A percentile compares a stretch with the other conserved stretches of the same genome.
phyloP scores from a whole-genome alignment of 768 basidiomycete species.

The Macrocybe gigantea region DNA sequence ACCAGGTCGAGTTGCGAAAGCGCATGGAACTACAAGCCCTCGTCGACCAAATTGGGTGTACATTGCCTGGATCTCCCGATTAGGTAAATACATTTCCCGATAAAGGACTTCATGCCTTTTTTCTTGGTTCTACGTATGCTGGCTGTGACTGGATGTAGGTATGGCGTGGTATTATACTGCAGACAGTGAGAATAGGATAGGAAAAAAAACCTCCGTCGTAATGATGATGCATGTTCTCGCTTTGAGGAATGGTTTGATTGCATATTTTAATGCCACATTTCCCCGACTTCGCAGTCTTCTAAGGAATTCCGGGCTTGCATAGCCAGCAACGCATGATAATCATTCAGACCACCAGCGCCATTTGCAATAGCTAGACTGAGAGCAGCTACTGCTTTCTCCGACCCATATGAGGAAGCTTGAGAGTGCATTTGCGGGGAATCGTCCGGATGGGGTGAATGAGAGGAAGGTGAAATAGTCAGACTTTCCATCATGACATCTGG shows the following conservation, averaged over 20 bases:
- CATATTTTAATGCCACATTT: constrained; percentile 34
- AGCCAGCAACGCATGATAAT: constrained; percentile 44
- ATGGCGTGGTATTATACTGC: no score
- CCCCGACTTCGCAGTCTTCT: constrained; percentile 47
- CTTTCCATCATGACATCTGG: no score
- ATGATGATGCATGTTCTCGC: neutral
- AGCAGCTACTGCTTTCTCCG: constrained; percentile 58
- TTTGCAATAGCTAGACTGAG: constrained; percentile 57
- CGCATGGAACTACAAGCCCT: no score
- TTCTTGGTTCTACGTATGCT: no score
- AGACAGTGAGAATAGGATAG: no score
- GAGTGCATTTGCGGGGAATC: neutral
- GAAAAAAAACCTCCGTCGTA: neutral
- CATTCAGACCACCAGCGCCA: constrained; percentile 54
- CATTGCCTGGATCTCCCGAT: no score
- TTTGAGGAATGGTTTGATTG: neutral
- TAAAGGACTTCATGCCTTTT: no score
- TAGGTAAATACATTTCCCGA: no score
- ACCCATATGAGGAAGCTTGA: constrained; percentile 2
- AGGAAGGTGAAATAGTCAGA: constrained; percentile 22
- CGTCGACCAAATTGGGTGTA: no score
- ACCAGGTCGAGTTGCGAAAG: no score
- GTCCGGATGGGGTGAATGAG: constrained; percentile 16
- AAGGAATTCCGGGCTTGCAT: constrained; percentile 23
- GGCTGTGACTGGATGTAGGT: no score